phyloP scores from a whole-genome alignment of 148 eudicot species.

The Polygonum aviculare region DNA sequence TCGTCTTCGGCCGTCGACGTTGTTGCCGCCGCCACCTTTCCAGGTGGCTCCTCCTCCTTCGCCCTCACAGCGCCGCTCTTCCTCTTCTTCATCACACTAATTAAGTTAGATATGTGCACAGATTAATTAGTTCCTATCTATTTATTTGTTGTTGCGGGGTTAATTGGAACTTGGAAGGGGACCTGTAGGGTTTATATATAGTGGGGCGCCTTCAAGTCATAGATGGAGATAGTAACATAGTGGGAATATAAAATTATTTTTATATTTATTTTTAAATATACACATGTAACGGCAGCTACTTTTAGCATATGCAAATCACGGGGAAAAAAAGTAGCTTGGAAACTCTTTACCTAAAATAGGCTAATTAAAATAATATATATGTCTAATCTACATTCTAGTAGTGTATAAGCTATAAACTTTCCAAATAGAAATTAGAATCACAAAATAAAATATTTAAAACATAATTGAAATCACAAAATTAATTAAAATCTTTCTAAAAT shows the following conservation, averaged over 20 bases:
- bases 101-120: background rate
- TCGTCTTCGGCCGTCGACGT: background rate
- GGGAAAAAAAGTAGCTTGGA: too few species aligned
- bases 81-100: background rate
- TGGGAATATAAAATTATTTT: background rate
- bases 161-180: background rate
- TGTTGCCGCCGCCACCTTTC: background rate
- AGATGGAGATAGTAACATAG: background rate
- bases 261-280: too few species aligned
- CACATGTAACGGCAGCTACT: too few species aligned
- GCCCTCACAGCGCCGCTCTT: background rate
- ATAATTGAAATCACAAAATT: too few species aligned
- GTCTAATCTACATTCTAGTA: too few species aligned
- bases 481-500: too few species aligned
- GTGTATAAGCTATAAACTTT: too few species aligned
- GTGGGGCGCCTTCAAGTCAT: too few species aligned
- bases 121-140: background rate
- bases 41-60: background rate
- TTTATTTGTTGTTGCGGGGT: background rate
- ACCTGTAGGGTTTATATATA: background rate
- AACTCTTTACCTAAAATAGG: too few species aligned
- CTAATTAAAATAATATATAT: background rate
- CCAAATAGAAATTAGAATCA: too few species aligned
- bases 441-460: too few species aligned
- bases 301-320: too few species aligned